Conservation (phyloP, 1,139 yeast genomes). For the Geotrichum europaeum region DNA sequence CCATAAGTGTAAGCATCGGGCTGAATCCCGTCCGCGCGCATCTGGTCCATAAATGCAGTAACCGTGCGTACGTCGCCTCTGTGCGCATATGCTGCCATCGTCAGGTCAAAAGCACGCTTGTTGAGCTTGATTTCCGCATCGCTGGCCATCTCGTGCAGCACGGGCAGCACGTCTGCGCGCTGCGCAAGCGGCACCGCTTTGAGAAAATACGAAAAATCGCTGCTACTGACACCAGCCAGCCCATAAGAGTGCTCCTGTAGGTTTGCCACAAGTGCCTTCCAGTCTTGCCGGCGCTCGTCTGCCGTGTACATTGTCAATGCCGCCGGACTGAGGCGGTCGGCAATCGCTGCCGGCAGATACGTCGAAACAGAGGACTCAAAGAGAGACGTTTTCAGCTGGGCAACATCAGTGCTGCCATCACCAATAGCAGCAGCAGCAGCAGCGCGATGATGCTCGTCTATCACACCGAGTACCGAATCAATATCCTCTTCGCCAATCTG, state of each 20-base stretch:
- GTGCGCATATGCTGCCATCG: conserved; percentile 36
- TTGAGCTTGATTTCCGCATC: conserved; percentile 25
- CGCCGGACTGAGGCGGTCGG: conserved; percentile 21
- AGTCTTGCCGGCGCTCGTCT: conserved; percentile 22
- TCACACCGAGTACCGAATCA: conserved; percentile 21
- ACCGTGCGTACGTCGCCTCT: conserved; percentile 30
- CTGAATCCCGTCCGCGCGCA: conserved; percentile 31
- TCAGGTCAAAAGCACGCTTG: conserved; percentile 27
- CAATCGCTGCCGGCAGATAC: conserved; percentile 18
- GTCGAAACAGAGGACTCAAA: conserved; percentile 12
- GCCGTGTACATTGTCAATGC: conserved; percentile 21
- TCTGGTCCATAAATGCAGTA: conserved; percentile 33
- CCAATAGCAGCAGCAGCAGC: neutral
- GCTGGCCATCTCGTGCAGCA: conserved; percentile 28
- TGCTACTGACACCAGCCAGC: conserved; percentile 20
- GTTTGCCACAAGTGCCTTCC: conserved; percentile 24
- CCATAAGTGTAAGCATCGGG: conserved; percentile 42
- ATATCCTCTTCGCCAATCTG: conserved; percentile 21
- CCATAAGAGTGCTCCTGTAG: conserved; percentile 20
- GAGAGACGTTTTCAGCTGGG: conserved; percentile 13
- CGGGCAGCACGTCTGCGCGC: conserved; percentile 22
- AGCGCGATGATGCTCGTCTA: conserved; percentile 18
- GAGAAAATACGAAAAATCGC: conserved; percentile 28
- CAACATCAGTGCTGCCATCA: neutral
- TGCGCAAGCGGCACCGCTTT: conserved; percentile 28